Conservation (phyloP, 164 flowering plant genomes). For the Vitis vinifera region ASM3070453v1 NC_081814.1:8261001-8261500, state of each 20-base stretch:
- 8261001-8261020: conserved; percentile 87
- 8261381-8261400: conserved; percentile 81
- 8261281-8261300: conserved; percentile 83
- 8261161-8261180: conserved; percentile 49
- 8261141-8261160: conserved; percentile 73
- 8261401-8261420: conserved; percentile 76
- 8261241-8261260: conserved; percentile 86
- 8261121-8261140: conserved; percentile 69
- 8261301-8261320: conserved; percentile 88
- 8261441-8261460: conserved; percentile 93
- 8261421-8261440: conserved; percentile 87
- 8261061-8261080: conserved; percentile 78
- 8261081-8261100: conserved; percentile 68
- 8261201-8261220: conserved; percentile 96
- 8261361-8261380: conserved; percentile 92
- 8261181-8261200: conserved; percentile 68
- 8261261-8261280: conserved; percentile 90
- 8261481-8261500: conserved; percentile 98
- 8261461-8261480: conserved; percentile 97
- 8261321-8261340: conserved; percentile 90
- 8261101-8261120: conserved; percentile 82
- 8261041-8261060: conserved; percentile 88
- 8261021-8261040: conserved; percentile 75
- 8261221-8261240: conserved; percentile 84
- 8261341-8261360: conserved; percentile 96